Base-by-base conservation (phyloP, 768 basidiomycete species). In the Suillus paluster region DNA sequence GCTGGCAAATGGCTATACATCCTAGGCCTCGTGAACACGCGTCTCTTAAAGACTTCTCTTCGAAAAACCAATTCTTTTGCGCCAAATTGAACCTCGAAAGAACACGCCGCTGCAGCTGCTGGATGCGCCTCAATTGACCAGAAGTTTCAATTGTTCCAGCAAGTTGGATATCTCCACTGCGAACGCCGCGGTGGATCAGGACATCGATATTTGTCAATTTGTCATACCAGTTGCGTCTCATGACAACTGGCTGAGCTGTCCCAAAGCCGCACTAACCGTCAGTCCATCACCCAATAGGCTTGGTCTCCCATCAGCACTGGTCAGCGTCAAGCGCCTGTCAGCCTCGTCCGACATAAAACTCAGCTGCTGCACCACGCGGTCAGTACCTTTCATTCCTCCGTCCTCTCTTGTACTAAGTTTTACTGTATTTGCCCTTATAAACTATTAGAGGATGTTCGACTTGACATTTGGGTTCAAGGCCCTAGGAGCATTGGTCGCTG, bases 401-500 rank as follows among this genome's bases (percentile, higher is more conserved):
- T 11, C 19, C 12, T 21, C n/a, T 15, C 46, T 48, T 25, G 25
- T 12, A 1, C 10, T 17, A 49, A 49, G 15, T 30, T 30, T n/a
- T 30, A 27, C 15, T 7, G 45, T 46, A 25, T 23, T 33, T 27
- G 25, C 19, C 5, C 14, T 12, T 25, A 38, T 25, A 56, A 27
- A 7, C 65, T 73, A 67, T 56, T 63, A 15, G 56, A 66, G 15
- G 21, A 49, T 57, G 14, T 10, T 61, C 19, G 59, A 60, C 52
- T 15, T 63, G 8, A 0, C 49, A 12, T 61, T 66, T 19, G 60
- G 58, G 50, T 1, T 62, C 38, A 71, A 70, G 48, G 63, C 58
- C 1, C 34, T 75, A 23, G 66, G 64, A 1, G 62, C 63, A 36
- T 19, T 76, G 38, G 53, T 52, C 21, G 65, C 63, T 6, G 33